Evolutionary conservation across 768 basidiomycete genomes (phyloP).

Genomic region (Russula sp.): DNA sequence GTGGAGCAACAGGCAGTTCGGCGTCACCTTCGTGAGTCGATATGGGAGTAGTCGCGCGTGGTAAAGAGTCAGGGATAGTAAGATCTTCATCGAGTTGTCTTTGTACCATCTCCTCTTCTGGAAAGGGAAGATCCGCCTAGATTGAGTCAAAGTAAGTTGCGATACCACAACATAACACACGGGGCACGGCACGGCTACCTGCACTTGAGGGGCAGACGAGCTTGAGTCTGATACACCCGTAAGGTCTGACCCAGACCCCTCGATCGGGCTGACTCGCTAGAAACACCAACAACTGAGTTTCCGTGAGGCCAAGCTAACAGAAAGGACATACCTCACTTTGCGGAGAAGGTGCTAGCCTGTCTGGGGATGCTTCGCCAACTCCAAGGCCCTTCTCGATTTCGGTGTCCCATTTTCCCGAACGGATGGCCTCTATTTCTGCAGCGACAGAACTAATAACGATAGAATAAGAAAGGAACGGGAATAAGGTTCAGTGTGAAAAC

Average conservation of each 20-base stretch:
- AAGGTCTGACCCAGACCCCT: conserved; percentile 9
- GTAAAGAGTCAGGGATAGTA: neutral
- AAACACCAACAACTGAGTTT: conserved; percentile 13
- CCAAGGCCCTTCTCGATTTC: conserved; percentile 35
- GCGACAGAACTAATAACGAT: conserved; percentile 45
- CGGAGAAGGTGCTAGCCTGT: conserved; percentile 10
- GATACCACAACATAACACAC: neutral
- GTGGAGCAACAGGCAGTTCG: neutral
- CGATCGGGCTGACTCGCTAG: neutral
- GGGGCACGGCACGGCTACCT: conserved; percentile 10
- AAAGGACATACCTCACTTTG: conserved; percentile 8
- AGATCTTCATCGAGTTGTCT: conserved; percentile 10
- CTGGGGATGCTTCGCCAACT: conserved; percentile 11
- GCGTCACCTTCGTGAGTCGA: neutral
- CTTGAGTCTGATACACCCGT: conserved; percentile 16
- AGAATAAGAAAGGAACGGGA: neutral
- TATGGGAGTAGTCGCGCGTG: neutral
- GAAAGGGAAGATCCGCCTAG: neutral
- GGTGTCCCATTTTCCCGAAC: conserved; percentile 57
- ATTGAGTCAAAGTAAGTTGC: neutral
- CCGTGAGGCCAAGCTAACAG: neutral
- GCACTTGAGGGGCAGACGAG: conserved; percentile 2
- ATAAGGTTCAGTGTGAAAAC: conserved; percentile 13
- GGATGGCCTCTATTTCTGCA: conserved; percentile 71
- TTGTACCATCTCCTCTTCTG: conserved; percentile 11